Evolutionary conservation across 176 grass and related monocot species (phyloP), one percentile per base, ranked within the genome.

Genomic region (Triticum turgidum): DNA sequence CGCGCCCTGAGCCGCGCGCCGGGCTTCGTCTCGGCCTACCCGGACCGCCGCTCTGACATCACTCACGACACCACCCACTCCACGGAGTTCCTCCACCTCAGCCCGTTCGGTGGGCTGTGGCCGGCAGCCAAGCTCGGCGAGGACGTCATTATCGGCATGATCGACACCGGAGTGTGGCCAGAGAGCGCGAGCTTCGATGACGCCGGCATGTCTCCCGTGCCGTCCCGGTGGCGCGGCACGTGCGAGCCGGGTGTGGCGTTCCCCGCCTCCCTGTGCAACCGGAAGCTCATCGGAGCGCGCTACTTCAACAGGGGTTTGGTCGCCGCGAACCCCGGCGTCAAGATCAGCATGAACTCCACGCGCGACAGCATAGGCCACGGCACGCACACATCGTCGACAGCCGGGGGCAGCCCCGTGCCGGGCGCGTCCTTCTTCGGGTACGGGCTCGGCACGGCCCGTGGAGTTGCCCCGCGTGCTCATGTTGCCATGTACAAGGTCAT

Each of bases 401-500:
- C 90, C 0, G 95, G 65, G 11, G 92, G 92, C 0, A 90, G 84
- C 42, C 82, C 65, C 17, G 90, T 89, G 59, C 5, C 27, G 4
- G 66, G 87, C 22, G 92, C 89, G 17, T 92, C 92, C 75, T 89
- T 84, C 84, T 97, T 90, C 11, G 95, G 90, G 45, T 94, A 97
- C 44, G 84, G 86, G 3, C 12, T 15, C 3, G 95, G 90, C 12
- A 93, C 86, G 1, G 82, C 92, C 18, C 75, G 86, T 13, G 90
- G 95, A 6, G 86, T 80, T 1, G 95, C 95, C 0, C 84, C 95
- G 2, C 86, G 88, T 21, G 90, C 92, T 24, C 82, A 88, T 41
- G n/a, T 94, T 18, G 92, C 95, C 58, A 90, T 92, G 88, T 97
- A 97, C 84, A 94, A 94, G 88, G 90, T 90, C 5, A 14, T 84